A percentile compares a stretch with the other conserved stretches of the same genome.
phyloP scores from a whole-genome alignment of 2,329 filamentous ascomycete species.

The Fusarium sp. region DNA sequence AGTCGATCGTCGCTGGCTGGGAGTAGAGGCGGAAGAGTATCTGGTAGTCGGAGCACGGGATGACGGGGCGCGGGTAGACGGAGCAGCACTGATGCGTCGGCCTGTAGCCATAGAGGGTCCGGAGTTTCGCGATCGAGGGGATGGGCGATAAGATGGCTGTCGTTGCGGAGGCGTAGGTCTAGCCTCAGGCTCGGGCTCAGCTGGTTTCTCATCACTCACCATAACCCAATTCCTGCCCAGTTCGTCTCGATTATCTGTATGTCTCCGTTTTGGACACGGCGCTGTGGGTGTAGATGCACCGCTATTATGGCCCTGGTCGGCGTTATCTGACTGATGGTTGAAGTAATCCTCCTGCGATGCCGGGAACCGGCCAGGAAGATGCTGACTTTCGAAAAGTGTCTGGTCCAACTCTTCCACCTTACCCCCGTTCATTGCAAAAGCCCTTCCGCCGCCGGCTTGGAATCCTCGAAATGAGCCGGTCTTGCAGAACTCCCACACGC shows the following conservation, averaged over 20 bases:
- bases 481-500: slow-evolving; percentile 88
- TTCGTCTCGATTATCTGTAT: slow-evolving; percentile 67
- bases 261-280: slow-evolving; percentile 66
- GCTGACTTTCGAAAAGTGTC: slow-evolving; percentile 40
- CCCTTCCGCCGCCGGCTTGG: slow-evolving; percentile 83
- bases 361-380: slow-evolving; percentile 51
- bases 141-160: slow-evolving; percentile 41
- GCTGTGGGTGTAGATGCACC: slow-evolving; percentile 59
- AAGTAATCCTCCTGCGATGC: slow-evolving; percentile 49
- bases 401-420: slow-evolving; percentile 44
- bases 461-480: slow-evolving; percentile 83
- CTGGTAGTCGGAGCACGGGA: slow-evolving; percentile 48
- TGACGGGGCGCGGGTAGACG: slow-evolving; percentile 5
- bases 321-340: slow-evolving; percentile 21
- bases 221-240: slow-evolving; percentile 79
- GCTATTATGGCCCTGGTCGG: slow-evolving; percentile 51
- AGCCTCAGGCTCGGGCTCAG: slow-evolving; percentile 32
- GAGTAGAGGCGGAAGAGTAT: slow-evolving; percentile 51
- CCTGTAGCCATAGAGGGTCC: slow-evolving; percentile 52
- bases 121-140: slow-evolving; percentile 52
- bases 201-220: slow-evolving; percentile 61
- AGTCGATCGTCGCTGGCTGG: slow-evolving; percentile 41
- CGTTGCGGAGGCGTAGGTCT: slow-evolving; percentile 48
- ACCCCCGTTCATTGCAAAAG: slow-evolving; percentile 68
- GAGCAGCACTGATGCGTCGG: slow-evolving; percentile 61